phyloP scores from a whole-genome alignment of 192 early-diverging fungal genomes.

The Coemansia sp. region DNA sequence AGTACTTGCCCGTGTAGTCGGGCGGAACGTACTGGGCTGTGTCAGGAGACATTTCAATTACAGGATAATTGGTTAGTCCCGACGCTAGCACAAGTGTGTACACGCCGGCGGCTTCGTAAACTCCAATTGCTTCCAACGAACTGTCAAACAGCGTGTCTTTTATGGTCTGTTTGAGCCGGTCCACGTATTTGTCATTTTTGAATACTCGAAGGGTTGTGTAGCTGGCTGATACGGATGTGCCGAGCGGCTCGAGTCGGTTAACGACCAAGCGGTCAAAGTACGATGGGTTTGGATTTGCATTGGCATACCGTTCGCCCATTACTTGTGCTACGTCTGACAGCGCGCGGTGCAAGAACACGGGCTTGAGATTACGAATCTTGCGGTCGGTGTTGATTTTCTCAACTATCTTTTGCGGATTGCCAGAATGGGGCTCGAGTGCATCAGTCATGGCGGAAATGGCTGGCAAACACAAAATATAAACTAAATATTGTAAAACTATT shows the following conservation, averaged over 20 bases:
- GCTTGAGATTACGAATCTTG: constrained; percentile 15
- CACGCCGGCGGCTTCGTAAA: constrained; percentile 24
- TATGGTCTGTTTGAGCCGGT: constrained; percentile 9
- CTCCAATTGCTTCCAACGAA: constrained; percentile 39
- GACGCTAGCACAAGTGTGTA: constrained; percentile 39
- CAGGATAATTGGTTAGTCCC: constrained; percentile 11
- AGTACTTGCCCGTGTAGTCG: not conserved
- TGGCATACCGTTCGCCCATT: constrained; percentile 19
- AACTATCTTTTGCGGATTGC: constrained; percentile 20
- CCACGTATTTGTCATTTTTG: constrained; percentile 19
- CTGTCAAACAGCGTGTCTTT: constrained; percentile 33
- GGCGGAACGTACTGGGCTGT: constrained; percentile 13
- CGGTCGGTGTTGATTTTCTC: constrained; percentile 45
- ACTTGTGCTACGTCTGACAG: constrained; percentile 23
- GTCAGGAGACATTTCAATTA: constrained; percentile 18
- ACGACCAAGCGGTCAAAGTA: constrained; percentile 20
- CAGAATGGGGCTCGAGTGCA: not conserved
- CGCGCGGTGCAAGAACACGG: constrained; percentile 42
- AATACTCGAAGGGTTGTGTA: constrained; percentile 37
- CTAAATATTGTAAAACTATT: too few relatives aligned
- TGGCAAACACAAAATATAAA: too few relatives aligned
- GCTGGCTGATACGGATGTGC: constrained; percentile 22
- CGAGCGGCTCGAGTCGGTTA: constrained; percentile 22
- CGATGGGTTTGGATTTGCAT: not conserved
- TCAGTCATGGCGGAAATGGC: too few relatives aligned